phyloP scores from a whole-genome alignment of 176 grass and related monocot genomes.

The Carex littledalei region DNA sequence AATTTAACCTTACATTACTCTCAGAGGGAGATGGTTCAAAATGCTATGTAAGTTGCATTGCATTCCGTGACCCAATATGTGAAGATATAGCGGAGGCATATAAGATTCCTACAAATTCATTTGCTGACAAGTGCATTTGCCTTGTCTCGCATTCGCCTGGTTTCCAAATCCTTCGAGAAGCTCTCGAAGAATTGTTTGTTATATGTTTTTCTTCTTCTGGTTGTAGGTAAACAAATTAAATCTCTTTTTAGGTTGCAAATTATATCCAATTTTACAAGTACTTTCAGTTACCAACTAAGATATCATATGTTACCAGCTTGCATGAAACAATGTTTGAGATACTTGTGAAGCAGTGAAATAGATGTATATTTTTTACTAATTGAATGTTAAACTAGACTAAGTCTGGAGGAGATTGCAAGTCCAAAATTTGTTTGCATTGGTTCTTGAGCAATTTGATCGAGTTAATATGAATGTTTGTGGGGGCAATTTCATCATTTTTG shows the following conservation, averaged over 20 bases:
- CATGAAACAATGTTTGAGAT: neutral
- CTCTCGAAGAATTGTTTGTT: constrained; percentile 90
- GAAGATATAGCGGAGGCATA: constrained; percentile 88
- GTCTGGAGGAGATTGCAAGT: neutral
- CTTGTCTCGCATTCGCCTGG: constrained; percentile 92
- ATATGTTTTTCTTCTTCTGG: constrained; percentile 89
- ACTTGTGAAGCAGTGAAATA: neutral
- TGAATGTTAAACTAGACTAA: neutral
- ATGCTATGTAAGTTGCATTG: constrained; percentile 96
- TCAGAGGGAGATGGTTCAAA: constrained; percentile 99
- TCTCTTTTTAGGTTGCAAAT: neutral
- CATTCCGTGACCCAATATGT: constrained; percentile 85
- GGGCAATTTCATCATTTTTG: constrained; percentile 11
- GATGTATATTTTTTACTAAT: neutral
- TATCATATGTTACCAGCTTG: neutral
- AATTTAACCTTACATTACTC: constrained; percentile 24
- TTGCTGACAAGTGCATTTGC: constrained; percentile 99
- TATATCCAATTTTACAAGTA: neutral
- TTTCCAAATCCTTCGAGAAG: constrained; percentile 86
- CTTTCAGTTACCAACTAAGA: neutral
- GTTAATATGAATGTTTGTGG: neutral
- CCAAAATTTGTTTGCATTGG: neutral
- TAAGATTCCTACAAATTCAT: constrained; percentile 75
- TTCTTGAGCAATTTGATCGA: neutral
- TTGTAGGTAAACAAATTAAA: constrained; percentile 62